Evolutionary conservation across 768 basidiomycete species (phyloP), one percentile per base, ranked within the genome.

Genomic region (Suillus hirtellus): DNA sequence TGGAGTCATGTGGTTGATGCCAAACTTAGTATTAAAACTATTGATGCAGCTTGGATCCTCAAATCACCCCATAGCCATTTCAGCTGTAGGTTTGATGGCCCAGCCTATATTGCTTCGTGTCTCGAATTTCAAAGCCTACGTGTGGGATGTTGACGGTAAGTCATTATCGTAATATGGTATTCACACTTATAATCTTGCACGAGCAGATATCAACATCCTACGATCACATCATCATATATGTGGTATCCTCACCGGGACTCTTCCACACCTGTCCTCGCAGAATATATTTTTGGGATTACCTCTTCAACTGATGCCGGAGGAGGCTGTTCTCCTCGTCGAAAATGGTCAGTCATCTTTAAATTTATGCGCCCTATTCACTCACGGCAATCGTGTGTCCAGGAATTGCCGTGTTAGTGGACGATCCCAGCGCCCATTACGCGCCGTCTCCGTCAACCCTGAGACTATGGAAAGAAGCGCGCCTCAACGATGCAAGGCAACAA

Each of bases 281-380:
- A 99, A 99, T 79, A 86, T 91, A 2, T 99, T 99, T 72, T 81
- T 99, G 40, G 97, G 97, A 8, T 78, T 95, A n/a, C 97, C 97
- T 1, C 80, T 97, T 7, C 79, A 92, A 9, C 79, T 99, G 2
- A 85, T 93, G 76, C 93, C 94, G 0, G 97, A 99, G 75, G 97
- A 99, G 72, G 93, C 89, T 10, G 93, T 92, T 12, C 81, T 96
- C 38, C 86, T 99, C 7, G 85, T 98, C 15, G 84, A 89, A 67
- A 90, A 91, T 65, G 86, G 97, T 94, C 64, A 59, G 82, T 68
- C 64, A 40, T 42, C 38, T 44, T 19, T 21, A 58, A 19, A 37
- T 38, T 6, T 9, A 59, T 44, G 10, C 15, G 14, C 35, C 59
- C 63, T 40, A 62, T 61, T 40, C 44, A 52, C 15, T 10, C 60